Base-by-base conservation (phyloP, 2,329 filamentous ascomycete genomes). In the Aspergillus novofumigatus region DNA sequence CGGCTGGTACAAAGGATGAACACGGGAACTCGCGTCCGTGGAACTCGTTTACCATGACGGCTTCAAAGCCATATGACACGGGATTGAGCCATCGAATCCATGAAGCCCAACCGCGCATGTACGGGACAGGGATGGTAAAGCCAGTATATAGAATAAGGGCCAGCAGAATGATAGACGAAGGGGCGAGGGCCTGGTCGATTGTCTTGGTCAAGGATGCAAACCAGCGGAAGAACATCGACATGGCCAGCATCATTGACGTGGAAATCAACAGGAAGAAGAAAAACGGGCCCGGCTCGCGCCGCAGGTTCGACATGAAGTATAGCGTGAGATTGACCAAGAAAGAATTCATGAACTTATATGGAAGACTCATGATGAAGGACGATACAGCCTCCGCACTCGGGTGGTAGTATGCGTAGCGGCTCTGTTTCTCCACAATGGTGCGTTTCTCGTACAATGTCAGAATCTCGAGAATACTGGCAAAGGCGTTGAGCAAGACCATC, bases 261-360 rank as follows among this genome's bases (percentile, higher is more conserved):
- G 85, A 87, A 68, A 92, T 81, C 53, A 95, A 78, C 54, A 91
- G 73, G 81, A 90, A 94, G 77, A 91, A 89, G 80, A 96, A 95
- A 79, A 92, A 95, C 1, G 86, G 75, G 2, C 86, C 87, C 0
- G 89, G 78, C 62, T 88, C 85, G 55, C 90, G 81, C 53, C 88
- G 83, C 32, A 96, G 77, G 60, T 91, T 89, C 0, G 89, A 87
- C 84, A 96, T 87, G 73, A 95, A 95, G 77, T 96, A 96, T 4
- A 95, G 73, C 1, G 84, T 80, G 25, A 91, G 52, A 70, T 95
- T 93, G 80, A 94, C 94, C 3, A 83, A 73, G 60, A 93, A 81
- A 1, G 83, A 77, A 65, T 91, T 92, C n/a, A 74, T 48, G 7
- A 95, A 74, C 73, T 92, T 95, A 73, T 90, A 90, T 0, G 91